Evolutionary conservation across 108 stramenopile species (phyloP).

Genomic region (Epithemia pelagica): DNA sequence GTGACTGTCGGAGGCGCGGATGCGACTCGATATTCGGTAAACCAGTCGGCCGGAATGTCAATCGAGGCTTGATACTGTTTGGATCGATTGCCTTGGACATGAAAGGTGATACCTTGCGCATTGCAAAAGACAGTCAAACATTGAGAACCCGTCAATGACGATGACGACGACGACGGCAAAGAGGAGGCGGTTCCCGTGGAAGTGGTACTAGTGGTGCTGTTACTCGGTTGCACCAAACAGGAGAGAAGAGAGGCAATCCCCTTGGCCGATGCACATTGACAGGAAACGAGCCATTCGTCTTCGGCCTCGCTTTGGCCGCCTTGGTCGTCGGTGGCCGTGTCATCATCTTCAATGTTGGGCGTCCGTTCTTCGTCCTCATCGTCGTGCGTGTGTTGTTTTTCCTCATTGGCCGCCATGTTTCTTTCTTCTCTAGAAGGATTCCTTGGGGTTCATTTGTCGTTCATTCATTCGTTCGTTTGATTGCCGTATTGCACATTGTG

Average conservation of each 20-base stretch:
- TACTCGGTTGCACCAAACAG: conserved; percentile 31
- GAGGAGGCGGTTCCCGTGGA: no score
- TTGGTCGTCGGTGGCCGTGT: no score
- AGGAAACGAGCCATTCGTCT: conserved; percentile 16
- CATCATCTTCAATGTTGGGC: no score
- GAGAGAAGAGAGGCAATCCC: conserved; percentile 43
- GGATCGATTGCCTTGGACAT: conserved; percentile 47
- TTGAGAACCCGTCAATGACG: conserved; percentile 9
- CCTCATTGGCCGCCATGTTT: no score
- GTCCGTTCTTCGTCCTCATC: no score
- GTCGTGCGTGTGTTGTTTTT: no score
- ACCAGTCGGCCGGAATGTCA: conserved; percentile 52
- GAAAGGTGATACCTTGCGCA: conserved; percentile 47
- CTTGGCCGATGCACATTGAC: conserved; percentile 48
- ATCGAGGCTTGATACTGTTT: conserved; percentile 49
- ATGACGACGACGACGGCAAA: not conserved
- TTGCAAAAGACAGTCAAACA: conserved; percentile 55
- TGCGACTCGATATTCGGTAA: conserved; percentile 50
- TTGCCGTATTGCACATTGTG: no score
- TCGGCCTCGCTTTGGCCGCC: not conserved
- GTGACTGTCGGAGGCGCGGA: not conserved
- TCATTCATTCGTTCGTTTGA: no score
- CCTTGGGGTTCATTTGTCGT: no score
- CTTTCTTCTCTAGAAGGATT: no score
- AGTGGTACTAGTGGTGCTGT: no score